A percentile compares a stretch with the other conserved stretches of the same genome.
phyloP scores from a whole-genome alignment of 2,329 filamentous ascomycete species.

The Niveomyces coronatus region DNA sequence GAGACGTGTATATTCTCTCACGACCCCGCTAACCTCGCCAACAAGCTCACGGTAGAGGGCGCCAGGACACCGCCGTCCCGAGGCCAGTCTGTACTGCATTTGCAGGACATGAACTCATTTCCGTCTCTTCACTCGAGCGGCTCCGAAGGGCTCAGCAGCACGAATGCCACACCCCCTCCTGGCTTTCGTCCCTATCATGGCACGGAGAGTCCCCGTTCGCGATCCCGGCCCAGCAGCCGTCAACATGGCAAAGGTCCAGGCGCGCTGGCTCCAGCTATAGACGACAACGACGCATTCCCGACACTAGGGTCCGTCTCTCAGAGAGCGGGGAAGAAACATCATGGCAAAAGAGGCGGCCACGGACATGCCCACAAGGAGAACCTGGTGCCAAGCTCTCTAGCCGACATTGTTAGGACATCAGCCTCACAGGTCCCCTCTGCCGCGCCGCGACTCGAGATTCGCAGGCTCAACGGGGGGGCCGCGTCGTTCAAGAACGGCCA shows the following conservation, averaged over 20 bases:
- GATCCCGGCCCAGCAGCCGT: slow-evolving; percentile 77
- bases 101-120: slow-evolving; percentile 78
- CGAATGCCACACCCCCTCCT: slow-evolving; percentile 54
- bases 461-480: slow-evolving; percentile 55
- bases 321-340: slow-evolving; percentile 81
- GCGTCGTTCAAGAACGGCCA: slow-evolving; percentile 57
- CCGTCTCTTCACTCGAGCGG: slow-evolving; percentile 58
- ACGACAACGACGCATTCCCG: slow-evolving; percentile 93
- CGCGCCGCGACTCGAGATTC: slow-evolving; percentile 47
- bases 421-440: slow-evolving; percentile 61
- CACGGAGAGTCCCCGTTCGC: slow-evolving; percentile 54
- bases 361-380: slow-evolving; percentile 61
- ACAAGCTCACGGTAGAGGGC: slow-evolving; percentile 66
- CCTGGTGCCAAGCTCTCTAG: slow-evolving; percentile 63
- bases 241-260: slow-evolving; percentile 51
- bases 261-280: slow-evolving; percentile 64
- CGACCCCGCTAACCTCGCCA: slow-evolving; percentile 79
- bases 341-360: slow-evolving; percentile 82
- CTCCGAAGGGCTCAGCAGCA: slow-evolving; percentile 40
- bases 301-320: slow-evolving; percentile 66
- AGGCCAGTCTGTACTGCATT: slow-evolving; percentile 58
- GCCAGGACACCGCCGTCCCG: slow-evolving; percentile 53
- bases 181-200: slow-evolving; percentile 55
- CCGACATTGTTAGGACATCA: slow-evolving; percentile 92
- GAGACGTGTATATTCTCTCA: slow-evolving; percentile 95